A percentile compares a stretch with the other conserved stretches of the same genome.
phyloP scores from a whole-genome alignment of 1,284 basidiomycete genomes.

The Ganoderma resinaceum region DNA sequence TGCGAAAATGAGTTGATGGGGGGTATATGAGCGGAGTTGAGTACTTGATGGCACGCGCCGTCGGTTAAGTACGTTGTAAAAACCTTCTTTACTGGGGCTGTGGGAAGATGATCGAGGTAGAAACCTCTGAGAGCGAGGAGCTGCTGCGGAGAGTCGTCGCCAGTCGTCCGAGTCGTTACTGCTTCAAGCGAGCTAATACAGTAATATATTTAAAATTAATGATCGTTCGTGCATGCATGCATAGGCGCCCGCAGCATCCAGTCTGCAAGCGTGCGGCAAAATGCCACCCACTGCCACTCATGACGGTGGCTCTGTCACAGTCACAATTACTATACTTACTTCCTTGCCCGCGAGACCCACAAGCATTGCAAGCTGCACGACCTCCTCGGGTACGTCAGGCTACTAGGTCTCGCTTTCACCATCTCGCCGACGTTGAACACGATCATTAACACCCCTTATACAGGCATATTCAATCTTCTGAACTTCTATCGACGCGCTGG shows the following conservation, averaged over 20 bases:
- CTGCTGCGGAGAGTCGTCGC: too few relatives aligned
- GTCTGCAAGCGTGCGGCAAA: too few relatives aligned
- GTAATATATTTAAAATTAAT: too few relatives aligned
- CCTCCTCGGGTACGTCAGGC: background rate
- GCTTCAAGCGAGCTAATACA: background rate
- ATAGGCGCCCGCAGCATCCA: background rate
- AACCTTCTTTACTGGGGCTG: background rate
- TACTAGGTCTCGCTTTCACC: background rate
- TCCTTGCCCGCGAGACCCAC: background rate
- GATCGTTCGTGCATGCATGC: background rate
- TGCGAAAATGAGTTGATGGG: background rate
- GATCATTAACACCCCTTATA: background rate
- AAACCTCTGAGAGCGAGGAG: background rate
- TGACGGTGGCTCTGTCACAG: too few relatives aligned
- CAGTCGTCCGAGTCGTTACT: background rate
- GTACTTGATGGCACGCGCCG: background rate
- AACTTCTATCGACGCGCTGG: constrained; percentile 4
- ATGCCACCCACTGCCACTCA: too few relatives aligned
- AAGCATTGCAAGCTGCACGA: background rate
- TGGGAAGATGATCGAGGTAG: background rate
- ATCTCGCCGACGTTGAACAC: background rate
- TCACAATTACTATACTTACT: too few relatives aligned
- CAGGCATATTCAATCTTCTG: background rate
- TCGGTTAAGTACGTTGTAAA: background rate
- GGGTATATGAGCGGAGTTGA: background rate